Percentiles rank a stretch among this genome's conserved stretches.
Conservation (phyloP, 2,329 filamentous ascomycete species). For the Arthrobotrys conoides region DNA sequence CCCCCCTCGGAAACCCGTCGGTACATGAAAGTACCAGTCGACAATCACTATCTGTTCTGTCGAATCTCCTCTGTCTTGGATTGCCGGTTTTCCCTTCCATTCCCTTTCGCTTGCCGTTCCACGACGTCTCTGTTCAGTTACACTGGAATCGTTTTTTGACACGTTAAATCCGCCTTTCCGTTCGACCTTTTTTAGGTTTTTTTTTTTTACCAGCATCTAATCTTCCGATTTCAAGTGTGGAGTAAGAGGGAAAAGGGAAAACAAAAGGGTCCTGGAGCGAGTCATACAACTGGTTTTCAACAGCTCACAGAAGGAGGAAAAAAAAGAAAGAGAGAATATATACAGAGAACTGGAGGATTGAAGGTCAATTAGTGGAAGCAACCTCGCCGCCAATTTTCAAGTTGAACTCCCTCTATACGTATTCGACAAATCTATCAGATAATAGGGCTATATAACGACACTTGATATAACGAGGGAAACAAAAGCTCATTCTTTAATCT, state of each 20-base stretch:
- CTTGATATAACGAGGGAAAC: background rate
- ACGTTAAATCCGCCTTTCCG: constrained; percentile 51
- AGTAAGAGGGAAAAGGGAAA: constrained; percentile 5
- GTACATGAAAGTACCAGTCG: constrained; percentile 27
- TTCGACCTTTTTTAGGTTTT: constrained; percentile 24
- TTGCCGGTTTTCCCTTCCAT: constrained; percentile 25
- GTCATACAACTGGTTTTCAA: constrained; percentile 27
- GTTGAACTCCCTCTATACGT: background rate
- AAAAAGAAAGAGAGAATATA: background rate
- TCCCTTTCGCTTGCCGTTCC: constrained; percentile 41
- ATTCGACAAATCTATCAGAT: constrained; percentile 6
- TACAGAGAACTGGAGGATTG: background rate
- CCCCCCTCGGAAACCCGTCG: constrained; percentile 22
- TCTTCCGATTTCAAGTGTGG: constrained; percentile 40
- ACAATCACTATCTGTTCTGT: constrained; percentile 30
- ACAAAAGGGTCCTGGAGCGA: constrained; percentile 19
- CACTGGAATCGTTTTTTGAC: constrained; percentile 55
- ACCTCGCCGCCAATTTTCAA: constrained; percentile 4
- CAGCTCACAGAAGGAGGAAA: constrained; percentile 2
- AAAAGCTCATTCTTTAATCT: background rate
- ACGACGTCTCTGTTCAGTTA: constrained; percentile 48
- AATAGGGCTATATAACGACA: constrained; percentile 9
- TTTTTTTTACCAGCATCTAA: constrained; percentile 14
- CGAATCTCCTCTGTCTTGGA: constrained; percentile 19
- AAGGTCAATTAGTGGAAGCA: constrained; percentile 5